These are phyloP conservation scores for Suhomyces sp. DNA, from an alignment of 805 yeast genomes.

Conservation along the genomic window DNA sequence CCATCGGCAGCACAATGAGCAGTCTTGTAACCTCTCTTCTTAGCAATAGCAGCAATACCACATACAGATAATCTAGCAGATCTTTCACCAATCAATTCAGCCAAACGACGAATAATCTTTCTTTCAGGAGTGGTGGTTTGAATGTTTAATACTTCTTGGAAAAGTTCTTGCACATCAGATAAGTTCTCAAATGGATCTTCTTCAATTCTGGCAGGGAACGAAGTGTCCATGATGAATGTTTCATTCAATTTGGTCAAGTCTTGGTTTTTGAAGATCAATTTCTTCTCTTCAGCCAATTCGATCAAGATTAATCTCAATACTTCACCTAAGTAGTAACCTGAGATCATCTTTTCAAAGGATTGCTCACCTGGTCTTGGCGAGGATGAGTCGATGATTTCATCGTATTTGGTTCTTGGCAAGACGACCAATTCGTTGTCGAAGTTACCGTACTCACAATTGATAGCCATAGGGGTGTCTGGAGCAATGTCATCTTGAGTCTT, in stretches of 20 bases:
- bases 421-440: conserved; percentile 85
- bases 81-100: conserved; percentile 87
- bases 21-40: conserved; percentile 73
- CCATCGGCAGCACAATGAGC: conserved; percentile 97
- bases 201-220: conserved; percentile 83
- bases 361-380: conserved; percentile 98
- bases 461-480: conserved; percentile 77
- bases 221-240: conserved; percentile 81
- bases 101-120: conserved; percentile 74
- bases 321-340: conserved; percentile 96
- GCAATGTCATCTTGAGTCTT: conserved; percentile 62
- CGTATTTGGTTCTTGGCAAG: conserved; percentile 90
- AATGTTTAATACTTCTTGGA: conserved; percentile 58
- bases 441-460: conserved; percentile 98
- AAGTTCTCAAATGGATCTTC: conserved; percentile 86
- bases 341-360: conserved; percentile 93
- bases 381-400: conserved; percentile 71
- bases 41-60: conserved; percentile 92
- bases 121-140: conserved; percentile 75
- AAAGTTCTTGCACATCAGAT: conserved; percentile 67
- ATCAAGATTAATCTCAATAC: conserved; percentile 75
- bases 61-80: conserved; percentile 90
- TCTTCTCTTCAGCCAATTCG: conserved; percentile 61
- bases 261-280: conserved; percentile 68
- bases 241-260: conserved; percentile 59